Base-by-base conservation (phyloP, 2,329 filamentous ascomycete genomes). In the Xylariaceae sp. region DNA sequence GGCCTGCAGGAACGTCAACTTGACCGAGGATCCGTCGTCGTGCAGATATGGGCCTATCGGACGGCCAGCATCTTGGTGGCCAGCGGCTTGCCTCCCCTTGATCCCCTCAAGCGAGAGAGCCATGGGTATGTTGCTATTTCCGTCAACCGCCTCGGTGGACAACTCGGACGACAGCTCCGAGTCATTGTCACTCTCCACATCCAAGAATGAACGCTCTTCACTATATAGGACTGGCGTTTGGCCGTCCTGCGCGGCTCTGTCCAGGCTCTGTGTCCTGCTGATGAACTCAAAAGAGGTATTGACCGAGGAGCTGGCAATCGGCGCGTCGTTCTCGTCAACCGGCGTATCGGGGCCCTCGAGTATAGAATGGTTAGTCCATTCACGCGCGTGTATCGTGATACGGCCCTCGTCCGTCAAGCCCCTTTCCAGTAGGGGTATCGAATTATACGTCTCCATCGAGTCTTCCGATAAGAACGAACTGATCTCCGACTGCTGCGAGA, bases 401-500 rank as follows among this genome's bases (percentile, higher is more conserved):
- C 54, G 61, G 1, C 60, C 69, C 45, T 77, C 71, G 29, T 78
- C 73, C 0, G 69, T 71, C 19, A 72, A 56, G 3, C 74, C 84
- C 34, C 84, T 76, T 44, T 90, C 83, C 9, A 94, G 71, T 6
- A 92, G 70, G 3, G 88, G 86, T 23, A 82, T 79, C 0, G 85
- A 89, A 27, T 77, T 82, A 56, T 88, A 88, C 0, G 85, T 90
- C 34, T 82, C 79, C 18, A 78, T 73, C 0, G 86, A 88, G 40
- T 74, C 76, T 11, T 77, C 73, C 1, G 76, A 76, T 3, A 76
- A 47, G 49, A 75, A 71, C 0, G 74, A 76, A 27, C 57, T 62
- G 2, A 62, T 59, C 15, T 64, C 66, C 2, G 63, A 65, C 4
- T 47, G n/a, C 51, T 47, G 39, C 47, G 55, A 24, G 41, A 53